Conservation (phyloP, 129 eudicot species). For the Pseudognaphalium luteoalbum region DNA sequence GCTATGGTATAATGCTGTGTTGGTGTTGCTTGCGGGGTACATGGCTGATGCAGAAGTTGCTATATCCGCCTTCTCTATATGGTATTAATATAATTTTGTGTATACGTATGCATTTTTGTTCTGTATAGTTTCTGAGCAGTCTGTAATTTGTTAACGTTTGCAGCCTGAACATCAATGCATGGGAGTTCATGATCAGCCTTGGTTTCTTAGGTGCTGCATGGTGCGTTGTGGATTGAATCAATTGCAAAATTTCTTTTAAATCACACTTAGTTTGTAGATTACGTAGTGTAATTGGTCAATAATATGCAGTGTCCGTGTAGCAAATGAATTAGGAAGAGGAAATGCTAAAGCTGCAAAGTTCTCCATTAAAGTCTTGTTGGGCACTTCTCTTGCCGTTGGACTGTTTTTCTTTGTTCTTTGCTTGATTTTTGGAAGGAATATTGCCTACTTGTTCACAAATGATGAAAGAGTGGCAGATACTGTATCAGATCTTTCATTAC, state of each 20-base stretch:
- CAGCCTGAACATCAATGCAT: slow-evolving; percentile 68
- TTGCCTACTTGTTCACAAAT: slow-evolving; percentile 66
- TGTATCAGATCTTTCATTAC: slow-evolving; percentile 64
- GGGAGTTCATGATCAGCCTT: slow-evolving; percentile 73
- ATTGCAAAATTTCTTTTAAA: background rate
- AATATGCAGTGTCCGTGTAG: slow-evolving; percentile 69
- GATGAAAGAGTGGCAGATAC: slow-evolving; percentile 61
- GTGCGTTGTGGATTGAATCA: slow-evolving; percentile 34
- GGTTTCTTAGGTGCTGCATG: slow-evolving; percentile 93
- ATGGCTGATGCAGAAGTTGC: slow-evolving; percentile 73
- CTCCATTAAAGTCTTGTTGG: slow-evolving; percentile 65
- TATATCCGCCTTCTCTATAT: slow-evolving; percentile 80
- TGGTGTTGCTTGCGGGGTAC: slow-evolving; percentile 74
- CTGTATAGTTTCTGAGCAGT: background rate
- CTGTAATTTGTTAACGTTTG: slow-evolving; percentile 12
- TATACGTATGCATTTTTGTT: background rate
- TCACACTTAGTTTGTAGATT: background rate
- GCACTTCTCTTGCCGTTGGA: slow-evolving; percentile 62
- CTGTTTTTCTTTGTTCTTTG: slow-evolving; percentile 57
- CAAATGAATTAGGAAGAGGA: slow-evolving; percentile 92
- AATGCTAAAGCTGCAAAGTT: slow-evolving; percentile 77
- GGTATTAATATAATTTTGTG: slow-evolving; percentile 38
- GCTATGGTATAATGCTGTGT: slow-evolving; percentile 74
- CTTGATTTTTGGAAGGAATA: slow-evolving; percentile 50
- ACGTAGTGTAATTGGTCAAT: background rate